A percentile compares a stretch with the other conserved stretches of the same genome.
Conservation (phyloP, 345 rosid species). For the Crucihimalaya himalaica region DNA sequence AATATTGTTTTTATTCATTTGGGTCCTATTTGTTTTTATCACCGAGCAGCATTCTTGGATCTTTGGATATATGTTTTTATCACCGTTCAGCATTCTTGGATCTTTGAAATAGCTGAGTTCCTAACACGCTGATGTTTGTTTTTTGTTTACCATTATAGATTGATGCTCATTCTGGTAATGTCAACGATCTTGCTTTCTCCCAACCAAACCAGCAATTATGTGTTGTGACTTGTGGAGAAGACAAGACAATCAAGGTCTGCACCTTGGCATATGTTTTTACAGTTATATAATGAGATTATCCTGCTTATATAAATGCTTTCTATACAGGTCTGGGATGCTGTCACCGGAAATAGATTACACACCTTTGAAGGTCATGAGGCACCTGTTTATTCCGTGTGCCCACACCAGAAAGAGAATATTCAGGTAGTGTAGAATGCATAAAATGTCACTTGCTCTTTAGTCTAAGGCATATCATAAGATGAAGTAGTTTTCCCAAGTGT, state of each 20-base stretch:
- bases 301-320: constrained; percentile 5
- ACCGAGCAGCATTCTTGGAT: neutral
- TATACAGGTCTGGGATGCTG: constrained; percentile 71
- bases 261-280: neutral
- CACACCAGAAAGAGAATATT: constrained; percentile 65
- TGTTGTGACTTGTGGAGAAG: constrained; percentile 70
- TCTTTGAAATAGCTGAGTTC: constrained; percentile 14
- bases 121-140: constrained; percentile 4
- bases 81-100: constrained; percentile 13
- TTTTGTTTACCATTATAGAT: constrained; percentile 41
- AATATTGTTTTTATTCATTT: neutral
- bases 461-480: constrained; percentile 1
- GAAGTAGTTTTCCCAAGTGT: neutral
- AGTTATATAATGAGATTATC: constrained; percentile 6
- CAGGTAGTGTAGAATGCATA: constrained; percentile 44
- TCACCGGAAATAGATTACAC: constrained; percentile 50
- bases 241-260: constrained; percentile 65
- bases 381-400: constrained; percentile 73
- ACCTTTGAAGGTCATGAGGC: constrained; percentile 79
- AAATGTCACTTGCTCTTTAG: constrained; percentile 8
- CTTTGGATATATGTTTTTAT: neutral
- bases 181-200: constrained; percentile 73
- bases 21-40: neutral
- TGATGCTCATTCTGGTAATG: constrained; percentile 72
- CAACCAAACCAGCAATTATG: constrained; percentile 62